Conservation (phyloP, 352 stramenopile species). For the Pythium periplocum region DNA sequence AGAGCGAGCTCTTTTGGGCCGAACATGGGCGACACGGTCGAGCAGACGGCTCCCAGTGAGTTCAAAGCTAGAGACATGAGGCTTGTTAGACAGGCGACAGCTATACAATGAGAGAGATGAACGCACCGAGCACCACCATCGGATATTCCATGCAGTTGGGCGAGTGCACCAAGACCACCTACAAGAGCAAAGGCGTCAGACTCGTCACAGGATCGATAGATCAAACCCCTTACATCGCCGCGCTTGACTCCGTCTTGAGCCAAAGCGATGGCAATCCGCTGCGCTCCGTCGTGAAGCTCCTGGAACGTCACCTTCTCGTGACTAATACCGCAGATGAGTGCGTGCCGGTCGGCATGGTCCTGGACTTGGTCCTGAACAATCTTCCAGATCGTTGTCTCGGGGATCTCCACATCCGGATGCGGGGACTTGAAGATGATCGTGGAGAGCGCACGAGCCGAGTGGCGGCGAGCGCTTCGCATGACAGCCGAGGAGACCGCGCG, state of each 20-base stretch:
- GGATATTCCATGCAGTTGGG: constrained; percentile 70
- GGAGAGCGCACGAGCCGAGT: not conserved
- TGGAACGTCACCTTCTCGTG: constrained; percentile 43
- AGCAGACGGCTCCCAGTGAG: constrained; percentile 47
- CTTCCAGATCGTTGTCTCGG: constrained; percentile 47
- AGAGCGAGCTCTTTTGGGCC: constrained; percentile 35
- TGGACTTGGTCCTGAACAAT: constrained; percentile 32
- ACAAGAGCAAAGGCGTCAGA: constrained; percentile 5
- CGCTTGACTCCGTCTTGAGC: constrained; percentile 39
- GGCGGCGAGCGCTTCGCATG: no score
- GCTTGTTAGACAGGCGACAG: not conserved
- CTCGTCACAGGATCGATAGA: not conserved
- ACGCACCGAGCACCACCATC: constrained; percentile 41
- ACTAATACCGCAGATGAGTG: constrained; percentile 55
- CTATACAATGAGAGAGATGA: constrained; percentile 11
- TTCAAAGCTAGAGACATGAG: constrained; percentile 24
- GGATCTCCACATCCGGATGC: constrained; percentile 41
- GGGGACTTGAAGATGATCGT: constrained; percentile 52
- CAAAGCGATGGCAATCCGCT: constrained; percentile 40
- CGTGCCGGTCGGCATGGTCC: constrained; percentile 33
- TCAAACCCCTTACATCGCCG: constrained; percentile 30
- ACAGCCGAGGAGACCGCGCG: no score
- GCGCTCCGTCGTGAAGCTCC: constrained; percentile 32
- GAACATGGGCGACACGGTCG: constrained; percentile 52
- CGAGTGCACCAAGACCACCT: constrained; percentile 53